Conservation (phyloP, 768 basidiomycete species). For the Amylocystis lapponica region DNA sequence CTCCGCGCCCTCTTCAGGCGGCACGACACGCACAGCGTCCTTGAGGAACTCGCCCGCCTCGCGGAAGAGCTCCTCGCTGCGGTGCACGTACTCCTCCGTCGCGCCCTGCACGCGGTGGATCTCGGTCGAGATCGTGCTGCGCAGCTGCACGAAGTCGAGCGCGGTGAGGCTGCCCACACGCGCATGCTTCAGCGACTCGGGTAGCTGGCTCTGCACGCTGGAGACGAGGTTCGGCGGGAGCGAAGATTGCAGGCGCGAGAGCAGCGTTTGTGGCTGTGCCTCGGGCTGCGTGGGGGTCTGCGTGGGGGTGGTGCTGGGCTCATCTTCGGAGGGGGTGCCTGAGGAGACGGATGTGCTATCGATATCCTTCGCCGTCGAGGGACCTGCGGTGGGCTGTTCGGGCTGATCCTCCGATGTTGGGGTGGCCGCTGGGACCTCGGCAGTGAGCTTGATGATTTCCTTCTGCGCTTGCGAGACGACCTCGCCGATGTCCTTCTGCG, state of each 20-base stretch:
- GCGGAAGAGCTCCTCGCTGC: slow-evolving; percentile 56
- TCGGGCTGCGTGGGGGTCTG: slow-evolving; percentile 9
- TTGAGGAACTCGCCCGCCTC: slow-evolving; percentile 44
- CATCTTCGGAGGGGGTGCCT: slow-evolving; percentile 2
- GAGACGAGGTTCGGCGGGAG: slow-evolving; percentile 71
- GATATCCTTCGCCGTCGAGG: slow-evolving; percentile 1
- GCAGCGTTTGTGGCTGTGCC: slow-evolving; percentile 37
- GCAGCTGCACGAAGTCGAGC: slow-evolving; percentile 65
- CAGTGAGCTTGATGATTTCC: slow-evolving; percentile 59
- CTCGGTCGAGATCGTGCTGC: slow-evolving; percentile 56
- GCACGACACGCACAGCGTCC: slow-evolving; percentile 90
- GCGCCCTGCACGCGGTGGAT: slow-evolving; percentile 73
- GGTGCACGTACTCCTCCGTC: slow-evolving; percentile 75
- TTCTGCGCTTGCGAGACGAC: slow-evolving; percentile 79
- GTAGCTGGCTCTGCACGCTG: slow-evolving; percentile 61
- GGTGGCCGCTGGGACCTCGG: slow-evolving; percentile 19
- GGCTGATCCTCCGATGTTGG: neutral
- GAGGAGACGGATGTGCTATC: slow-evolving; percentile 5
- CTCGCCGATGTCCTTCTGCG: slow-evolving; percentile 65
- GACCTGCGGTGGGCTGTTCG: neutral
- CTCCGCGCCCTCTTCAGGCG: slow-evolving; percentile 52
- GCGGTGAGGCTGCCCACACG: slow-evolving; percentile 35
- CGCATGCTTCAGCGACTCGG: slow-evolving; percentile 50
- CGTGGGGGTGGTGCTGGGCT: neutral
- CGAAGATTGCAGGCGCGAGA: slow-evolving; percentile 66